phyloP scores from a whole-genome alignment of 345 rosid species.

The Cardiospermum halicacabum region DNA sequence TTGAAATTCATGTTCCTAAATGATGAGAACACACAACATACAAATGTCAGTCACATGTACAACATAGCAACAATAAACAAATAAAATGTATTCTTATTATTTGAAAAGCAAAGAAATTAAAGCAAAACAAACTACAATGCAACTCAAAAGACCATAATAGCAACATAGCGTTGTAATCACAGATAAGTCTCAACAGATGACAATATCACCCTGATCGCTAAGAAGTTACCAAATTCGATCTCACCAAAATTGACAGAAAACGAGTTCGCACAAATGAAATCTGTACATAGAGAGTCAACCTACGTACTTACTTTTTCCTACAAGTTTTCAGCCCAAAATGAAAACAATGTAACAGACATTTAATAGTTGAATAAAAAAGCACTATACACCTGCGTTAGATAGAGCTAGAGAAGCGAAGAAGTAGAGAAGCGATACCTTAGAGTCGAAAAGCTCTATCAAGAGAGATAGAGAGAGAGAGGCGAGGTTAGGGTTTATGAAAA shows the following conservation, averaged over 20 bases:
- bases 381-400: neutral
- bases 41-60: neutral
- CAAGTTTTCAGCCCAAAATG: neutral
- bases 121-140: neutral
- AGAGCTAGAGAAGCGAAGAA: neutral
- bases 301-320: neutral
- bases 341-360: neutral
- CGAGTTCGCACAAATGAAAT: neutral
- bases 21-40: neutral
- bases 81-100: neutral
- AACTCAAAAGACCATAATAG: neutral
- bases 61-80: neutral
- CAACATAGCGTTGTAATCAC: neutral
- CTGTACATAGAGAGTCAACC: neutral
- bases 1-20: slow-evolving; percentile 39
- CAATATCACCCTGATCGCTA: neutral
- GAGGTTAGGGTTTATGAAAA: slow-evolving; percentile 10
- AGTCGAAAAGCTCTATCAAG: neutral
- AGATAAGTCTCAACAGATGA: neutral
- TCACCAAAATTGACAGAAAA: neutral
- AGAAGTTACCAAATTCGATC: neutral
- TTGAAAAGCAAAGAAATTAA: neutral
- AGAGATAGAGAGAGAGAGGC: neutral
- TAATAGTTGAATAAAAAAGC: neutral
- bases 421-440: neutral